These are phyloP conservation scores for Adansonia digitata DNA, from an alignment of 345 rosid genomes.

Conservation along the genomic window DNA sequence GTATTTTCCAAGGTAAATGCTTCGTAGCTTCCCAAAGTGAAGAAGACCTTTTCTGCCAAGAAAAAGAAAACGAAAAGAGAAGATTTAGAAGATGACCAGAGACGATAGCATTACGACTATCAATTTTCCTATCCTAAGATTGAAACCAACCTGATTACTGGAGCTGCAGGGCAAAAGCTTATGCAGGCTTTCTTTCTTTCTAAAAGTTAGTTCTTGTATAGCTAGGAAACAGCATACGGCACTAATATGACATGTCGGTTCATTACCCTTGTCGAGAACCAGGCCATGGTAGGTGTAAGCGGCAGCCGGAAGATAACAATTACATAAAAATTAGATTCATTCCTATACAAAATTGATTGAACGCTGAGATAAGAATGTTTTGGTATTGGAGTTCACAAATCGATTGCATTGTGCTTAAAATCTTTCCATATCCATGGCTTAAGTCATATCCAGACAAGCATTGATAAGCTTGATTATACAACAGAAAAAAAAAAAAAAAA, in stretches of 20 bases:
- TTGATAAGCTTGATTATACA: slow-evolving; percentile 53
- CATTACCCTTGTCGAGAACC: slow-evolving; percentile 77
- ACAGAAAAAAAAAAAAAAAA: background rate
- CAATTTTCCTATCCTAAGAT: background rate
- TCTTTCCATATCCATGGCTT: slow-evolving; percentile 55
- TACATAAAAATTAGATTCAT: background rate
- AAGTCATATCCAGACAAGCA: slow-evolving; percentile 56
- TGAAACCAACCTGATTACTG: slow-evolving; percentile 64
- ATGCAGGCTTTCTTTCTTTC: slow-evolving; percentile 90
- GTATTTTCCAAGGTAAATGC: slow-evolving; percentile 76
- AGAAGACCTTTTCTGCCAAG: slow-evolving; percentile 52
- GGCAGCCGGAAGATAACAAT: slow-evolving; percentile 53
- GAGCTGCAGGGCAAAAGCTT: slow-evolving; percentile 70
- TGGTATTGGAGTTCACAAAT: background rate
- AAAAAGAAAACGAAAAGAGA: background rate
- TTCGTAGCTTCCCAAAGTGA: slow-evolving; percentile 87
- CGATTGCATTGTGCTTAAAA: slow-evolving; percentile 15
- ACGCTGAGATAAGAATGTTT: background rate
- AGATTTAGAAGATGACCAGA: background rate
- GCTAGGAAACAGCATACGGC: slow-evolving; percentile 89
- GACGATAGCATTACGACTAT: background rate
- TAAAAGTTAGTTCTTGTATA: slow-evolving; percentile 62
- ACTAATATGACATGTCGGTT: slow-evolving; percentile 55
- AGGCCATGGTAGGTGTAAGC: slow-evolving; percentile 93
- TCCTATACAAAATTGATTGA: background rate